Conservation (phyloP, 768 basidiomycete species). For the Coprinopsis sp. region DNA sequence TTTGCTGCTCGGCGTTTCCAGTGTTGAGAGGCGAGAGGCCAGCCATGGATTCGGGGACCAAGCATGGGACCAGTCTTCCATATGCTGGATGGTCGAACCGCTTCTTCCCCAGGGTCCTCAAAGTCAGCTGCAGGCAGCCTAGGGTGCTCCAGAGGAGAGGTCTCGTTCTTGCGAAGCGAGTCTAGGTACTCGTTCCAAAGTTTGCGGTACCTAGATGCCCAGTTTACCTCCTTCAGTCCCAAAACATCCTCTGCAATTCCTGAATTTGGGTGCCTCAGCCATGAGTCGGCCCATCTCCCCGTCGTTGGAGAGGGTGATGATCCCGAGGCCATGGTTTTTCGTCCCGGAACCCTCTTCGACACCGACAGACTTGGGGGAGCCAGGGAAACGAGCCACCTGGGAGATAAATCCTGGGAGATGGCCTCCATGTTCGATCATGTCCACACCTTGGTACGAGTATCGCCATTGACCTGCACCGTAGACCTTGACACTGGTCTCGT, state of each 20-base stretch:
- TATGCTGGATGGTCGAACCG: constrained; percentile 33
- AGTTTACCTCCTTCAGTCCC: constrained; percentile 28
- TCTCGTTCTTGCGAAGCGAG: not conserved
- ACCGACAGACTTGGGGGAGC: too few species aligned
- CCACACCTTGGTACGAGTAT: constrained; percentile 36
- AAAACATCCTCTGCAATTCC: constrained; percentile 34
- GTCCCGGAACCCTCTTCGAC: not conserved
- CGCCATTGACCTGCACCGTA: constrained; percentile 38
- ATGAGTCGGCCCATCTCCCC: constrained; percentile 28
- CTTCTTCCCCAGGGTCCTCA: constrained; percentile 18
- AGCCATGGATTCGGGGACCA: constrained; percentile 18
- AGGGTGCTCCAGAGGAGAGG: constrained; percentile 21
- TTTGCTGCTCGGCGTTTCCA: not conserved
- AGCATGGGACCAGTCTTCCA: constrained; percentile 30
- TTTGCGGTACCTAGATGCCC: constrained; percentile 33
- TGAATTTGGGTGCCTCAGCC: constrained; percentile 33
- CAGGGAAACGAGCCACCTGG: constrained; percentile 29
- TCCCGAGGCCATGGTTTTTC: constrained; percentile 22
- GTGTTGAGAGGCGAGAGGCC: not conserved
- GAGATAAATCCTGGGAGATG: constrained; percentile 33
- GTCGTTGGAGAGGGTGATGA: constrained; percentile 39
- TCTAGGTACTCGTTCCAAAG: constrained; percentile 16
- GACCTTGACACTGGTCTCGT: constrained; percentile 33
- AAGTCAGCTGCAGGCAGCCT: constrained; percentile 22
- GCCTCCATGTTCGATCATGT: constrained; percentile 42